Conservation (phyloP, 139 green algal species). For the Chloropicon primus region DNA sequence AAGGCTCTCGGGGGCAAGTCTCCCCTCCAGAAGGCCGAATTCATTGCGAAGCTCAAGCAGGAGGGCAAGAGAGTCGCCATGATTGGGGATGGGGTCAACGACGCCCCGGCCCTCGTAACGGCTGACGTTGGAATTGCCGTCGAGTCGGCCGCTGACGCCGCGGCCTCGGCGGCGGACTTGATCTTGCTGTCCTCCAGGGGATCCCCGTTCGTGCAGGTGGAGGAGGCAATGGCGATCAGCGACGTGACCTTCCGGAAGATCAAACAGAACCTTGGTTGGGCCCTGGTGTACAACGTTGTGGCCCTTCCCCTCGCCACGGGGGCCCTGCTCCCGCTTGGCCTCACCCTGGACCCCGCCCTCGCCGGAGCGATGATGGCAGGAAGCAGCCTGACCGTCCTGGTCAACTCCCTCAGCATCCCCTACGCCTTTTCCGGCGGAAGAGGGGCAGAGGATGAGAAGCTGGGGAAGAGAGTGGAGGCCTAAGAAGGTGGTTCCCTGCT, state of each 20-base stretch:
- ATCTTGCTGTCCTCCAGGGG: conserved; percentile 40
- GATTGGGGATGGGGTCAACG: conserved; percentile 85
- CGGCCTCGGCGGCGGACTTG: conserved; percentile 50
- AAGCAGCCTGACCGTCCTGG: background rate
- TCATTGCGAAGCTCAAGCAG: background rate
- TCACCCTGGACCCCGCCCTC: background rate
- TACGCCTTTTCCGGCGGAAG: background rate
- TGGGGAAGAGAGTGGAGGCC: background rate
- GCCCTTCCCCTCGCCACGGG: conserved; percentile 53
- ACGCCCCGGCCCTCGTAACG: conserved; percentile 65
- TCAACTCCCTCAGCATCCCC: background rate
- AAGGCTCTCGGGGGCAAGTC: background rate
- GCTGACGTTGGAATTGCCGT: conserved; percentile 81
- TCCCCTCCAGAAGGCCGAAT: background rate
- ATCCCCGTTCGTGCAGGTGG: conserved; percentile 30
- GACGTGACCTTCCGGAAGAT: conserved; percentile 67
- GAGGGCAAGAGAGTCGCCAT: conserved; percentile 46
- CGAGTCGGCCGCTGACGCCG: conserved; percentile 43
- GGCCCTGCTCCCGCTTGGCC: conserved; percentile 28
- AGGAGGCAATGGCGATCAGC: conserved; percentile 59
- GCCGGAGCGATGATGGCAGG: background rate
- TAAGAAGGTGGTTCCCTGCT: too few relatives aligned
- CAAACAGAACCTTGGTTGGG: conserved; percentile 75
- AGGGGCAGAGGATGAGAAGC: too few relatives aligned
- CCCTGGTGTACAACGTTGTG: conserved; percentile 75